Evolutionary conservation across 1,139 yeast genomes (phyloP), one percentile per base, ranked within the genome.

Genomic region (Yarrowia galli): DNA sequence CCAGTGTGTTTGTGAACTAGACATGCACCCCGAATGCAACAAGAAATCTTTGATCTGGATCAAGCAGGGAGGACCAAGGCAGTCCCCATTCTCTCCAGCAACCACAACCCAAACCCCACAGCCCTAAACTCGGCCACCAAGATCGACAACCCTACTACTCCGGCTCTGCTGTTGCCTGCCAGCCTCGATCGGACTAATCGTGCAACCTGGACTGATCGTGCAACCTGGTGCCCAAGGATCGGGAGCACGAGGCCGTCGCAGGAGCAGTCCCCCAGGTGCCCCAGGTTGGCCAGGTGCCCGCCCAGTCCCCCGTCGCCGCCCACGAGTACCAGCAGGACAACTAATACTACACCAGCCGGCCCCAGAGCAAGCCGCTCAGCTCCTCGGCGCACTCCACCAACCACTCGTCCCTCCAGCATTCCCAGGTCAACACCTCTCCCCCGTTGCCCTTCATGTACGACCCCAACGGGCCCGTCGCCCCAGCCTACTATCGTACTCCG

Each of bases 61-160:
- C n/a, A n/a, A n/a, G n/a, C n/a, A n/a, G n/a, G n/a, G n/a, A n/a
- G n/a, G n/a, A n/a, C n/a, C n/a, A n/a, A n/a, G n/a, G n/a, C n/a
- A n/a, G n/a, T n/a, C n/a, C n/a, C n/a, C n/a, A n/a, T n/a, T n/a
- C n/a, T n/a, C n/a, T n/a, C n/a, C n/a, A n/a, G n/a, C n/a, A n/a
- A n/a, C n/a, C n/a, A n/a, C n/a, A n/a, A n/a, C n/a, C n/a, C n/a
- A n/a, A n/a, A n/a, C n/a, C n/a, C n/a, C n/a, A n/a, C n/a, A n/a
- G n/a, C n/a, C n/a, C n/a, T n/a, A n/a, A n/a, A n/a, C n/a, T n/a
- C n/a, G n/a, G n/a, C n/a, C n/a, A n/a, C n/a, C 64, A 58, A 58
- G 64, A 58, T 13, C 64, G 64, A 58, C 64, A 58, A 22, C 64
- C 64, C 49, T 58, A 58, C 51, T 58, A 58, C 64, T 32, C 64